Percentiles rank a stretch among this genome's conserved stretches.
phyloP scores from a whole-genome alignment of 108 stramenopile species.

The Cyclotella cryptica region DNA sequence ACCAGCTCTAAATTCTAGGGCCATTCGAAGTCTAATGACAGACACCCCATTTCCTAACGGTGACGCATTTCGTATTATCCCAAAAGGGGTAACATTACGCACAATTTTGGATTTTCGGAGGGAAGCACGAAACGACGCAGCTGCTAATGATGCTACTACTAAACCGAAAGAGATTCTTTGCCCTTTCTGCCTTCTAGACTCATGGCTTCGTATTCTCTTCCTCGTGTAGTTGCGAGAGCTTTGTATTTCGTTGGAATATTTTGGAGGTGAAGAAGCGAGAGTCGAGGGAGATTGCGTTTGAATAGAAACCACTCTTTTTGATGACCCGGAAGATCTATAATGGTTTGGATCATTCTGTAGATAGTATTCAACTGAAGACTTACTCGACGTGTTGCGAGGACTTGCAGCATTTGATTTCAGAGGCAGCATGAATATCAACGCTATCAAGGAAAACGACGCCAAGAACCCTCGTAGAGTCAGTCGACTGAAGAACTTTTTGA shows the following conservation, averaged over 20 bases:
- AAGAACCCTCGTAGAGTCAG: neutral
- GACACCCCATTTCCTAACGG: constrained; percentile 53
- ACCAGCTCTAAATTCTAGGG: constrained; percentile 15
- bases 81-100: constrained; percentile 39
- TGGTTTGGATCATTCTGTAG: constrained; percentile 13
- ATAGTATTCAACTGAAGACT: constrained; percentile 11
- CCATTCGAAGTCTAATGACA: constrained; percentile 42
- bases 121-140: constrained; percentile 35
- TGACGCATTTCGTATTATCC: constrained; percentile 40
- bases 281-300: constrained; percentile 18
- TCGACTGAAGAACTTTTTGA: neutral
- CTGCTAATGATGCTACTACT: constrained; percentile 22
- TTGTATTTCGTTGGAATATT: constrained; percentile 6
- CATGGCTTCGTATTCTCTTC: neutral
- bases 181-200: constrained; percentile 8
- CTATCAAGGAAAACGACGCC: neutral
- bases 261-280: constrained; percentile 10
- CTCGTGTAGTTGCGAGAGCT: neutral
- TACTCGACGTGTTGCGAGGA: neutral
- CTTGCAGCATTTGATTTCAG: neutral
- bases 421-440: neutral
- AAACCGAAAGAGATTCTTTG: constrained; percentile 20
- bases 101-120: constrained; percentile 24
- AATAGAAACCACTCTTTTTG: constrained; percentile 17
- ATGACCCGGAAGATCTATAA: neutral